A percentile compares a stretch with the other conserved stretches of the same genome.
Conservation (phyloP, 768 basidiomycete species). For the Macrolepiota albuminosa region DNA sequence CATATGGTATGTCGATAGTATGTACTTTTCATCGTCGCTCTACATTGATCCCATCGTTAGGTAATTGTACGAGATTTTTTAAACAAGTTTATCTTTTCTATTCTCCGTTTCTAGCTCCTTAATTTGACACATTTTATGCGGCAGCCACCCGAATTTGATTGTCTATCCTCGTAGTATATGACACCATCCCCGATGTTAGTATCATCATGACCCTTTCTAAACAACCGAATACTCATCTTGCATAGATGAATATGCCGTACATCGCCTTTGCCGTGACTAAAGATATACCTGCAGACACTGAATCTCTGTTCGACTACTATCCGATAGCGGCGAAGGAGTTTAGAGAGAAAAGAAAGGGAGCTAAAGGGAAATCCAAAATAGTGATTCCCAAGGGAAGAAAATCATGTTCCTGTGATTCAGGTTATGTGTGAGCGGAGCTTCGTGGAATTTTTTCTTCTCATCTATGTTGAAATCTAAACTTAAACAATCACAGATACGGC, state of each 20-base stretch:
- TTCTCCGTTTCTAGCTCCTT: background rate
- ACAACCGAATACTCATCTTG: background rate
- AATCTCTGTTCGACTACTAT: constrained; percentile 65
- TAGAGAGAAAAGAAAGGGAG: constrained; percentile 5
- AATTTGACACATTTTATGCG: background rate
- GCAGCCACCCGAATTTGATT: constrained; percentile 59
- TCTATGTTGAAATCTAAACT: background rate
- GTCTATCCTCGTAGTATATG: constrained; percentile 60
- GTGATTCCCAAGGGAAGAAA: constrained; percentile 25
- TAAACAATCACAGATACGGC: no score
- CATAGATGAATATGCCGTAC: constrained; percentile 51
- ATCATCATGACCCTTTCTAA: background rate
- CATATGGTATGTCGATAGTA: constrained; percentile 37
- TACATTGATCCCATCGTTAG: constrained; percentile 23
- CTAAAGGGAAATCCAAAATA: constrained; percentile 21
- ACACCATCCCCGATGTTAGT: constrained; percentile 52
- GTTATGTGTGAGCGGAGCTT: constrained; percentile 15
- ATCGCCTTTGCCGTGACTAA: constrained; percentile 51
- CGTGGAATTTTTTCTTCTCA: no score
- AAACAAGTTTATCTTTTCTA: constrained; percentile 40
- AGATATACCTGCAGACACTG: constrained; percentile 45
- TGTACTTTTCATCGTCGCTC: background rate
- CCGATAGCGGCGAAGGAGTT: constrained; percentile 30
- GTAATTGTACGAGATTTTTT: constrained; percentile 74
- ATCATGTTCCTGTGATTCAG: constrained; percentile 32